These are phyloP conservation scores for Exobasidium rhododendri DNA, from an alignment of 1,284 basidiomycete genomes.

Conservation along the genomic window DNA sequence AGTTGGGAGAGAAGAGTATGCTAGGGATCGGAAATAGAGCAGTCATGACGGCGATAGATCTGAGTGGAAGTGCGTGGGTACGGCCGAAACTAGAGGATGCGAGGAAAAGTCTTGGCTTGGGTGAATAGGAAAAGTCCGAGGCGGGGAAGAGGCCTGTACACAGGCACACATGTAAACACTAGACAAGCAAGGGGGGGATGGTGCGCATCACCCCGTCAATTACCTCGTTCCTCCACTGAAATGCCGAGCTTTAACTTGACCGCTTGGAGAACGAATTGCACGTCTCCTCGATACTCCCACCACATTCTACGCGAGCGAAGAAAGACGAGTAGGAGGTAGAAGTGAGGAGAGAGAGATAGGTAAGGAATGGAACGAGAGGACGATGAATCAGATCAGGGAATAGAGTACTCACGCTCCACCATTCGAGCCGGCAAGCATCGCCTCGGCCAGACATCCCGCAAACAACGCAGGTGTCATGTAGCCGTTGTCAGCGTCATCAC, in stretches of 20 bases:
- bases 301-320: constrained; percentile 1
- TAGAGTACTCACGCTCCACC: too few species aligned
- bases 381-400: too few species aligned
- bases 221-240: too few species aligned
- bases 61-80: constrained; percentile 48
- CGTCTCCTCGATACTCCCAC: not conserved
- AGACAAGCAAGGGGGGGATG: too few species aligned
- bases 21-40: constrained; percentile 20
- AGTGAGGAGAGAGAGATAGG: too few species aligned
- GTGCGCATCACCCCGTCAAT: too few species aligned
- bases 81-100: constrained; percentile 47
- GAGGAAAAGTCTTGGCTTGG: constrained; percentile 22
- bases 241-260: too few species aligned
- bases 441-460: not conserved
- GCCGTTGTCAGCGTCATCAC: not conserved
- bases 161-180: too few species aligned
- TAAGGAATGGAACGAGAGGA: too few species aligned
- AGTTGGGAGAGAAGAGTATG: constrained; percentile 4
- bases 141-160: not conserved
- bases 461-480: not conserved
- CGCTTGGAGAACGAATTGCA: too few species aligned
- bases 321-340: too few species aligned
- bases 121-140: not conserved
- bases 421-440: not conserved
- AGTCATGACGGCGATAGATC: constrained; percentile 37